Conservation (phyloP, 148 eudicot genomes). For the Cornus florida region DNA sequence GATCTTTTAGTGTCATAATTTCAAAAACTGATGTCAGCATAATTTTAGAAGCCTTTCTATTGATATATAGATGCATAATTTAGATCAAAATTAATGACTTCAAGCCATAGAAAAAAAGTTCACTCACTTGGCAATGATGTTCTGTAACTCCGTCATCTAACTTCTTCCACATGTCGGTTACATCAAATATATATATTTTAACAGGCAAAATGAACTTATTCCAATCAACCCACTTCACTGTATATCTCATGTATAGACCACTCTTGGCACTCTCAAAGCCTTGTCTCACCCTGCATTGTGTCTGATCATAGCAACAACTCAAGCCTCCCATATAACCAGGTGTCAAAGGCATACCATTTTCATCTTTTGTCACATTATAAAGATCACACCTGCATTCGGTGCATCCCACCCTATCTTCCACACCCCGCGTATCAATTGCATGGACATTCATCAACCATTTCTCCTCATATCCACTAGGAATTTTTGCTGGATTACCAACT, state of each 20-base stretch:
- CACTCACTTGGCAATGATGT: constrained; percentile 62
- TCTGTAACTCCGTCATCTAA: constrained; percentile 22
- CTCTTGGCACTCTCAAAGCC: constrained; percentile 47
- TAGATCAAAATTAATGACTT: neutral
- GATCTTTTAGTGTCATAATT: neutral
- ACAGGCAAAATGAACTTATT: constrained; percentile 64
- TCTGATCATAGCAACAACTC: constrained; percentile 72
- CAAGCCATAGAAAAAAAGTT: neutral
- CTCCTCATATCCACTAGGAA: constrained; percentile 82
- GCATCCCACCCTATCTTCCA: constrained; percentile 68
- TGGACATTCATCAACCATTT: constrained; percentile 82
- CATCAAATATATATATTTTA: constrained; percentile 63
- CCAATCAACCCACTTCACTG: constrained; percentile 73
- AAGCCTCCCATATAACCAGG: constrained; percentile 70
- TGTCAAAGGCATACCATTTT: constrained; percentile 39
- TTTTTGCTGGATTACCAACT: constrained; percentile 60
- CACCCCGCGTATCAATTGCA: constrained; percentile 87
- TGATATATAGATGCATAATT: neutral
- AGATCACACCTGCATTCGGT: constrained; percentile 88
- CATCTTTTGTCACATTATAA: constrained; percentile 63
- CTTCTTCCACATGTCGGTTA: constrained; percentile 63
- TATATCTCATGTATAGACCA: constrained; percentile 60
- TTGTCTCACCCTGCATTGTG: constrained; percentile 56
- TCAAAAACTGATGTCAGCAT: neutral
- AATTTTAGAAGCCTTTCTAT: neutral